A percentile compares a stretch with the other conserved stretches of the same genome.
Evolutionary conservation across 441 rosid species (phyloP).

Genomic region (Mallotus japonicus): DNA sequence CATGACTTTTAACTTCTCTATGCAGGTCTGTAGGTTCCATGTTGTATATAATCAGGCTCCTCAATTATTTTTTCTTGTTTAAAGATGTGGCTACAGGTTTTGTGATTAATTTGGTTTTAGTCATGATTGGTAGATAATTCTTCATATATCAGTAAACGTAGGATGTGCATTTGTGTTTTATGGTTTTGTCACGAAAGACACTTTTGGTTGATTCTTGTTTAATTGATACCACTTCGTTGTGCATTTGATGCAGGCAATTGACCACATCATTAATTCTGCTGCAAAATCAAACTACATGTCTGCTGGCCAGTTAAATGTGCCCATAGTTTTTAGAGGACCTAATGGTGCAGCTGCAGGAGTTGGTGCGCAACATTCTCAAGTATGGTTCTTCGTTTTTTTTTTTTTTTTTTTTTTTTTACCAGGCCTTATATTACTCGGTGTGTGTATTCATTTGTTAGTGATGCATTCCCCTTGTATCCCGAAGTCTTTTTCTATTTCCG

Average conservation of each 20-base stretch:
- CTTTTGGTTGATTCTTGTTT: not conserved
- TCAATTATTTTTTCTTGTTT: not conserved
- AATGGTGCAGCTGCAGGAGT: slow-evolving; percentile 99
- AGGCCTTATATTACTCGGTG: not conserved
- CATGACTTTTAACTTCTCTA: slow-evolving; percentile 93
- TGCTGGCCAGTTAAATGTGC: slow-evolving; percentile 76
- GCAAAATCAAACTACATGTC: slow-evolving; percentile 94
- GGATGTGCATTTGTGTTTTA: not conserved
- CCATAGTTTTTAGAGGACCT: slow-evolving; percentile 93
- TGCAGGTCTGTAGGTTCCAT: slow-evolving; percentile 58
- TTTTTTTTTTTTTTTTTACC: not conserved
- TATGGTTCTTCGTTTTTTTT: slow-evolving; percentile 24
- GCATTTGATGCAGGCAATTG: slow-evolving; percentile 64
- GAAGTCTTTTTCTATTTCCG: not conserved
- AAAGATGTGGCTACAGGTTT: not conserved
- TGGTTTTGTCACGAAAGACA: not conserved
- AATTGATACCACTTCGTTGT: slow-evolving; percentile 2
- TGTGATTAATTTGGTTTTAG: not conserved
- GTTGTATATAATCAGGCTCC: not conserved
- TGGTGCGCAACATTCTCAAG: slow-evolving; percentile 87
- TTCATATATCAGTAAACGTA: not conserved
- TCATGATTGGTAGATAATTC: too few species aligned
- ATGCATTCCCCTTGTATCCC: not conserved
- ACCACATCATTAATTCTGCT: slow-evolving; percentile 91
- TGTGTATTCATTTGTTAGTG: not conserved